Evolutionary conservation across 768 basidiomycete species (phyloP), one percentile per base, ranked within the genome.

Genomic region (Clitopilus passeckerianus): DNA sequence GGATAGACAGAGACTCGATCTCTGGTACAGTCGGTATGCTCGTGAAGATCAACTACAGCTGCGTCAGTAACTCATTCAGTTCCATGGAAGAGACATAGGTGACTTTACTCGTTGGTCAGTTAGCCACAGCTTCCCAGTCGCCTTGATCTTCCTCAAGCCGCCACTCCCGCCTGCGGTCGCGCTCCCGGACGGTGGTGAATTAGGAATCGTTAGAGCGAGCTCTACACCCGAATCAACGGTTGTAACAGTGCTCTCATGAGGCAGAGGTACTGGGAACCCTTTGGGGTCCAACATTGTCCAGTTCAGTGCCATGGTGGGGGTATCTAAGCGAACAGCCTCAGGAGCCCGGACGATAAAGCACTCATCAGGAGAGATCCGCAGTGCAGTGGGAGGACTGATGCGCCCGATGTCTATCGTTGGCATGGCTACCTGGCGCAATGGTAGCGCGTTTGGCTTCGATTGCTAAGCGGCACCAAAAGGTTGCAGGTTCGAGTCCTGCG

Each of bases 401-500:
- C 22, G 34, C 56, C 24, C 15, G 16, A 24, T n/a, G n/a, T 5
- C 20, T 20, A 1, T 34, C 34, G 23, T 53, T 52, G 18, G 9
- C 15, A 77, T 73, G 86, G 84, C 83, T 86, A 84, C 87, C 86
- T 90, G 77, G 89, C 89, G 87, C 89, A 90, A 91, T 90, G 89
- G 89, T 90, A 91, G 89, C 89, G 89, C 89, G 88, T 91, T 89
- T 90, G 89, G 89, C 89, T 91, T 91, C 89, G 88, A 89, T 82
- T 67, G 86, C 85, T 78, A 64, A 74, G 76, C 74, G 84, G 77
- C 63, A 91, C 89, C 90, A 90, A 90, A 88, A 91, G 90, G 90
- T 87, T 91, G 90, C 89, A 91, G 90, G 90, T 91, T 91, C 90
- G 89, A 91, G 88, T 89, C 90, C 90, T 90, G 90, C 88, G 86